These are phyloP conservation scores for Ophiostoma ulmi DNA, from an alignment of 2,329 filamentous ascomycete species.

Conservation along the genomic window DNA sequence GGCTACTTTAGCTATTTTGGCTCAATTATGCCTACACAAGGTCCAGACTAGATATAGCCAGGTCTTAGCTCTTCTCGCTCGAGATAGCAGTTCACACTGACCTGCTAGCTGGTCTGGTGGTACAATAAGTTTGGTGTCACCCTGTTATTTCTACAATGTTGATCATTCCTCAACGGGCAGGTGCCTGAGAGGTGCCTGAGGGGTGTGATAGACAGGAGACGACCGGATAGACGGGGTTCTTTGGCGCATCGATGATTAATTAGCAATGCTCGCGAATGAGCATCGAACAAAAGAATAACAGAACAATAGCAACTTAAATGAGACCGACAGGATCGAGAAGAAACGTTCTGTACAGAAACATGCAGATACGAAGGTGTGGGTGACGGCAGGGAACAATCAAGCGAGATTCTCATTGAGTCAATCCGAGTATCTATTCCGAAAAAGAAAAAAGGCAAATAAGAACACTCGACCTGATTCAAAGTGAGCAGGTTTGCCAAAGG, in stretches of 20 bases:
- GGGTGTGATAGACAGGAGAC: background rate
- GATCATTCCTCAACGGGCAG: slow-evolving; percentile 20
- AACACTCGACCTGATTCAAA: background rate
- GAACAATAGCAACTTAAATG: background rate
- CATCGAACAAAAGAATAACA: background rate
- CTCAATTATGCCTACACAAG: background rate
- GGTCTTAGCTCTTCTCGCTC: background rate
- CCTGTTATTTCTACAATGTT: background rate
- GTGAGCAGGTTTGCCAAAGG: slow-evolving; percentile 3
- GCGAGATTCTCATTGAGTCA: background rate
- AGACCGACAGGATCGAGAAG: background rate
- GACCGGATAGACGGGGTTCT: background rate
- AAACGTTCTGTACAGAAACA: background rate
- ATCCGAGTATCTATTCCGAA: no score
- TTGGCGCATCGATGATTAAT: background rate
- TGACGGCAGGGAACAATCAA: background rate
- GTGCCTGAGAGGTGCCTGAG: slow-evolving; percentile 21
- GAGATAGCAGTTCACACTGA: background rate
- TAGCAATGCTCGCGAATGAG: slow-evolving; percentile 1
- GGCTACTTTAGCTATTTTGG: no score
- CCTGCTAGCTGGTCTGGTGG: no score
- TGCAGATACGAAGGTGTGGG: background rate
- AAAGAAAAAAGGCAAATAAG: background rate
- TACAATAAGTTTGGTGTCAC: background rate
- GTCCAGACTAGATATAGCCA: background rate